Conservation (phyloP, 129 eudicot species). For the Kitagawia praeruptora region DNA sequence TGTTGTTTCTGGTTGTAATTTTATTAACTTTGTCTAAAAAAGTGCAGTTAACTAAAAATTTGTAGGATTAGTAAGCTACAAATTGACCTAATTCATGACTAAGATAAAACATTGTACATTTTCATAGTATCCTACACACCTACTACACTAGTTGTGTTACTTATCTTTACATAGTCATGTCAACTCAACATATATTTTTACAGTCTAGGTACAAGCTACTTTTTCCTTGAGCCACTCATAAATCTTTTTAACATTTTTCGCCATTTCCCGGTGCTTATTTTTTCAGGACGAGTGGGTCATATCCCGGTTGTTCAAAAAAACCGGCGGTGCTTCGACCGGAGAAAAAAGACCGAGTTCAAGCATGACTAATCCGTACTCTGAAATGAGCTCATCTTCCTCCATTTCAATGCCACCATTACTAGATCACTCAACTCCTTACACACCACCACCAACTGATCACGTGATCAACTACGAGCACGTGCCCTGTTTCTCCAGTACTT, state of each 20-base stretch:
- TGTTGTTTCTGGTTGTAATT: background rate
- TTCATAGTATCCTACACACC: background rate
- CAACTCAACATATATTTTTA: background rate
- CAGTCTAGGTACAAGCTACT: background rate
- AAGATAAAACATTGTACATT: background rate
- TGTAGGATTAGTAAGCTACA: background rate
- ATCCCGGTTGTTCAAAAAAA: slow-evolving; percentile 75
- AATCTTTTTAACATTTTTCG: background rate
- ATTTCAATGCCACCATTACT: slow-evolving; percentile 54
- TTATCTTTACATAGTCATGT: slow-evolving; percentile 1
- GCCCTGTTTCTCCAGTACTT: slow-evolving; percentile 95
- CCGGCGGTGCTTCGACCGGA: slow-evolving; percentile 27
- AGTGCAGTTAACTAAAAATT: background rate
- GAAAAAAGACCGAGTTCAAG: slow-evolving; percentile 31
- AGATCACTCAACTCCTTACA: slow-evolving; percentile 41
- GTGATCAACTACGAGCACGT: slow-evolving; percentile 73
- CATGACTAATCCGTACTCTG: slow-evolving; percentile 13
- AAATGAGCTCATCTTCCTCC: slow-evolving; percentile 47
- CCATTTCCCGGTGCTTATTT: background rate
- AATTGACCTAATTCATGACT: background rate
- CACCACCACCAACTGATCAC: slow-evolving; percentile 27
- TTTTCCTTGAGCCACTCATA: background rate
- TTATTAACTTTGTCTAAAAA: background rate
- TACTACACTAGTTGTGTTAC: background rate
- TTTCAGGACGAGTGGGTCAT: slow-evolving; percentile 88